Evolutionary conservation across 169 alveolate genomes (phyloP).

Genomic region (Plasmodium falciparum): DNA sequence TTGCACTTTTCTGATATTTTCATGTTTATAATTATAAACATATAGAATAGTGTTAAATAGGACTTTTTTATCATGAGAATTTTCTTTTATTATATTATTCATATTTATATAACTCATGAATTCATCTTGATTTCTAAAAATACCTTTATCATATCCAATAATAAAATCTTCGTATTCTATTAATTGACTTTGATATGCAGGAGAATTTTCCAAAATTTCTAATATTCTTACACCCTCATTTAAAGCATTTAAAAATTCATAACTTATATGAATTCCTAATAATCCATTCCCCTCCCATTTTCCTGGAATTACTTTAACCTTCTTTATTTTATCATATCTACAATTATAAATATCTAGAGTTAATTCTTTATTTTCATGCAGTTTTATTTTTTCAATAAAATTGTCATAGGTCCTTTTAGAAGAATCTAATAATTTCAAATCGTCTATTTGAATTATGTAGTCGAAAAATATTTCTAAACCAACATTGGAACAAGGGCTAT

Average conservation of each 20-base stretch:
- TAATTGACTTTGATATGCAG: slow-evolving; percentile 80
- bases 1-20: slow-evolving; percentile 76
- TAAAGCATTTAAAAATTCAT: slow-evolving; percentile 80
- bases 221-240: slow-evolving; percentile 83
- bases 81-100: neutral
- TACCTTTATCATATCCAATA: slow-evolving; percentile 72
- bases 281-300: slow-evolving; percentile 87
- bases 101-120: slow-evolving; percentile 12
- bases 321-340: slow-evolving; percentile 76
- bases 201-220: slow-evolving; percentile 78
- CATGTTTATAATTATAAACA: slow-evolving; percentile 81
- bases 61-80: neutral
- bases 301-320: slow-evolving; percentile 80
- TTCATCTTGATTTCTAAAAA: slow-evolving; percentile 53
- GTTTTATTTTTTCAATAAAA: slow-evolving; percentile 78
- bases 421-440: slow-evolving; percentile 78
- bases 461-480: slow-evolving; percentile 86
- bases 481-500: slow-evolving; percentile 32
- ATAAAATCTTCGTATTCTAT: slow-evolving; percentile 81
- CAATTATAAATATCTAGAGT: slow-evolving; percentile 80
- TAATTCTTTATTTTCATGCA: slow-evolving; percentile 78
- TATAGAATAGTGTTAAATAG: neutral
- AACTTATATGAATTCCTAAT: slow-evolving; percentile 82
- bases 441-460: slow-evolving; percentile 82
- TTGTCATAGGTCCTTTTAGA: slow-evolving; percentile 78